These are phyloP conservation scores for Arachis stenosperma DNA, from an alignment of 306 rosid genomes.

Conservation along the genomic window DNA sequence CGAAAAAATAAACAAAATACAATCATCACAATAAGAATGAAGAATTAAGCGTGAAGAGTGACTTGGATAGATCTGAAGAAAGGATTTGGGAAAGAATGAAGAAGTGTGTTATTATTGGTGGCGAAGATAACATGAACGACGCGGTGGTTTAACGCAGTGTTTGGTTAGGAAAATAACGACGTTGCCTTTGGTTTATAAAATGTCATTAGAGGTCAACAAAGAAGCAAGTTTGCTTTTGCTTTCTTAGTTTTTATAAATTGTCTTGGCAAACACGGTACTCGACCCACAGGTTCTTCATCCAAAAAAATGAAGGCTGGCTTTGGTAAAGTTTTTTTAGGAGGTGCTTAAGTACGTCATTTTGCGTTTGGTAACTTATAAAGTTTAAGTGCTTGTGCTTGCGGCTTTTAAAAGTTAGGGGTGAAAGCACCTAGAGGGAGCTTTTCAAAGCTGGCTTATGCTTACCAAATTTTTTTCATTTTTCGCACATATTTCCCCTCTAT, in stretches of 20 bases:
- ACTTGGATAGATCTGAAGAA: conserved; percentile 23
- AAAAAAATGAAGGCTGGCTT: no score
- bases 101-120: not conserved
- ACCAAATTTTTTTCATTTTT: no score
- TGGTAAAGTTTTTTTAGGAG: no score
- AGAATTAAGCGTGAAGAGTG: not conserved
- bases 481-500: no score
- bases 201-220: conserved; percentile 32
- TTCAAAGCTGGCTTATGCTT: no score
- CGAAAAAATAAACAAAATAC: not conserved
- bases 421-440: no score
- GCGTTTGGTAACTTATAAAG: no score
- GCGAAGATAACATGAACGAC: not conserved
- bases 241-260: not conserved
- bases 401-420: no score
- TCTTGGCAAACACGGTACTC: conserved; percentile 54
- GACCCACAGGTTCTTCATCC: conserved; percentile 35
- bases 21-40: not conserved
- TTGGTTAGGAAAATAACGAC: not conserved
- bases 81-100: not conserved
- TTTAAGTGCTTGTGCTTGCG: no score
- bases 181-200: not conserved
- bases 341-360: no score
- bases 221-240: conserved; percentile 36
- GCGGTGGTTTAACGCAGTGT: conserved; percentile 14